These are phyloP conservation scores for Durusdinium trenchii DNA, from an alignment of 73 alveolate genomes.

Conservation along the genomic window DNA sequence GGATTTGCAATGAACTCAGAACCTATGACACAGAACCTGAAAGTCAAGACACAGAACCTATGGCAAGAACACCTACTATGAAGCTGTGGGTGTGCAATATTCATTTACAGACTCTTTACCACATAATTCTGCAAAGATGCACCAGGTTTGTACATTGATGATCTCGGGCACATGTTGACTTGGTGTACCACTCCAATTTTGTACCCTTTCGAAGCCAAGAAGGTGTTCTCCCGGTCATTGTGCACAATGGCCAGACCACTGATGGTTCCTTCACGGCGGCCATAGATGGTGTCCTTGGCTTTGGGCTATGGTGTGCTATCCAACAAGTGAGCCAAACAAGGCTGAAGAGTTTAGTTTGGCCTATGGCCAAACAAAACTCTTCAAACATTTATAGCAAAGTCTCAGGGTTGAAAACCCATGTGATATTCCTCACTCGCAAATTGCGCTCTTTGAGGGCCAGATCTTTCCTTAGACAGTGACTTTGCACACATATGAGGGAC, in stretches of 20 bases:
- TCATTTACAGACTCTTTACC: too few relatives aligned
- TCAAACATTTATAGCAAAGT: neutral
- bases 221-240: neutral
- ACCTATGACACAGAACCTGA: neutral
- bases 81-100: neutral
- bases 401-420: neutral
- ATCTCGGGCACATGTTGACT: neutral
- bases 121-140: neutral
- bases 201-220: neutral
- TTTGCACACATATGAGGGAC: neutral
- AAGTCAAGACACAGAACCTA: neutral
- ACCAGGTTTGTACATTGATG: neutral
- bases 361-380: neutral
- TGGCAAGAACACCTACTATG: neutral
- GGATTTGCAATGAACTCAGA: neutral
- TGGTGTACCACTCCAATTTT: neutral
- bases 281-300: neutral
- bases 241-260: neutral
- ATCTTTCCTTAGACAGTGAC: neutral
- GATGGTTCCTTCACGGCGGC: slow-evolving; percentile 10
- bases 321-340: neutral
- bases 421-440: neutral
- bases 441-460: neutral
- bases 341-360: neutral
- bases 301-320: neutral